Evolutionary conservation across 2,329 filamentous ascomycete species (phyloP), one percentile per base, ranked within the genome.

Genomic region (Penicillium brevicompactum): DNA sequence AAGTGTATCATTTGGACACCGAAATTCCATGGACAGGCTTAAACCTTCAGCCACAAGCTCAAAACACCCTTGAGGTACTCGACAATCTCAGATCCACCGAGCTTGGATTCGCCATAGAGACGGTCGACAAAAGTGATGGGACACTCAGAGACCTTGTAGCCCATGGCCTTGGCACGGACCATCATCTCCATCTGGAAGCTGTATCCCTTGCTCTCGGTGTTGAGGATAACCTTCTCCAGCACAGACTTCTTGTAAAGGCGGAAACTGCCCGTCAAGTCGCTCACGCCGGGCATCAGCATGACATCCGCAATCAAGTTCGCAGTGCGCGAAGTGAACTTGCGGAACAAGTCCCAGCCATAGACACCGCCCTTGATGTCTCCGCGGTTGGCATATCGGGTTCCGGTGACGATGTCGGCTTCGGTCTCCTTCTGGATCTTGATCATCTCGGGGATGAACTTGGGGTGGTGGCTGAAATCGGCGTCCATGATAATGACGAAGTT

Each of bases 161-260:
- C 93, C 90, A 97, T 92, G 14, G 89, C 90, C 85, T 97, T 97
- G 32, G 94, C 94, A 59, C 92, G 84, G 8, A 97, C 93, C 88
- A 97, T 97, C 87, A 99, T 89, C 83, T 97, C 93, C 94, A 99
- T 99, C 85, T 99, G 94, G 82, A 99, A 99, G 40, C 90, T 93
- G 75, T 97, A 99, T 2, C 94, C 94, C 80, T 97, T 96, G 73
- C 91, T 94, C 82, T 97, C 89, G 8, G 92, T 97, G 76, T 84
- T 91, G 70, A 83, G 81, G 67, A 99, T 97, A 55, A 96, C 91
- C 81, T 91, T 92, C 75, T 96, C 85, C 70, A 99, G 77, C 59
- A 96, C 91, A 57, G 82, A 80, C 79, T 89, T 92, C 87, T 96
- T 97, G 77, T 99, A 99, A 74, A 99, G 76, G 60, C 94, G 82